These are phyloP conservation scores for Chytriomyces sp. DNA, from an alignment of 192 early-diverging fungal genomes.

Conservation along the genomic window DNA sequence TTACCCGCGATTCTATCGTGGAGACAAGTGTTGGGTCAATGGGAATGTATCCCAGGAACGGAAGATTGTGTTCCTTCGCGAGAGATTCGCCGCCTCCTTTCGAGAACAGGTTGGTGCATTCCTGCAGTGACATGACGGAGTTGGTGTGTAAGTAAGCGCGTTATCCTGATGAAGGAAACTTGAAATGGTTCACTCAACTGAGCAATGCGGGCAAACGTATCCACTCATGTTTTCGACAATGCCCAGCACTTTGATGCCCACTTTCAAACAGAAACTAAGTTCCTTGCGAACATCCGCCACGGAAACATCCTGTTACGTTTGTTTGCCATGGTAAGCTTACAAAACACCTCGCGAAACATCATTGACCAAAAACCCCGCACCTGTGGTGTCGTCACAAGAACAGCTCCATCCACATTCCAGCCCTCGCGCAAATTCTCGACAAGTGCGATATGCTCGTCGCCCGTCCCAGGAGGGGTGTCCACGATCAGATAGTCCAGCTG, in stretches of 20 bases:
- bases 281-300: constrained; percentile 95
- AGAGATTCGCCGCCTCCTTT: constrained; percentile 59
- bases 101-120: constrained; percentile 58
- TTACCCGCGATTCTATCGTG: constrained; percentile 44
- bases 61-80: constrained; percentile 44
- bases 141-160: not conserved
- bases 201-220: constrained; percentile 92
- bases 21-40: constrained; percentile 55
- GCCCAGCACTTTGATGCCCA: constrained; percentile 85
- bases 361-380: not conserved
- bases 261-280: constrained; percentile 94
- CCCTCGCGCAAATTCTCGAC: constrained; percentile 69
- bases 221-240: constrained; percentile 98
- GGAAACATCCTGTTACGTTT: constrained; percentile 41
- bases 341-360: constrained; percentile 1
- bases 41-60: constrained; percentile 56
- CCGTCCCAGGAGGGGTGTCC: constrained; percentile 96
- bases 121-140: constrained; percentile 29
- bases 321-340: not conserved
- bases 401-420: constrained; percentile 82
- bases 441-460: constrained; percentile 94
- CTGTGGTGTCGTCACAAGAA: constrained; percentile 93
- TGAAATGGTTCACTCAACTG: constrained; percentile 40
- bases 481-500: constrained; percentile 86
- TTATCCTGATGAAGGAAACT: not conserved